Evolutionary conservation across 306 rosid genomes (phyloP), one percentile per base, ranked within the genome.

Genomic region (Citrullus mucosospermus): DNA sequence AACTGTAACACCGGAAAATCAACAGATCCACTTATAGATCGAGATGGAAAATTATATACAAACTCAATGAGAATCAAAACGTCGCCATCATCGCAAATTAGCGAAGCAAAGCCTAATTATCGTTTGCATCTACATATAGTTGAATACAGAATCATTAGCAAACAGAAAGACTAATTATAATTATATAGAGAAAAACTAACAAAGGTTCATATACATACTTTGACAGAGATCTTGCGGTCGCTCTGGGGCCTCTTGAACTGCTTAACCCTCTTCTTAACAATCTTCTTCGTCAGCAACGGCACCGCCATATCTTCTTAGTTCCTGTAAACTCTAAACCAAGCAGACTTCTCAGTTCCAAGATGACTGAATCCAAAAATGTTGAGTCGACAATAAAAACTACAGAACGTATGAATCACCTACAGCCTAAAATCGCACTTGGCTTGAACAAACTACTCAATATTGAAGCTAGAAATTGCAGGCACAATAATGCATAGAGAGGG

Each of bases 201-300:
- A 48, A 48, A 25, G 8, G 57, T 44, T 7, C 13, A 22, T 8
- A 9, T 25, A 20, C 75, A 81, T 87, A 92, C 97, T 93, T 92
- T 88, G 0, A 92, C 97, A 18, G 83, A 89, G 82, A 92, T 90
- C 83, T 87, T 92, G 84, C 96, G 91, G 81, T 90, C 97, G 6
- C 97, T 68, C 78, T 92, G 97, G 17, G 96, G 92, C 60, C 98
- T 85, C 79, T 85, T 94, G 80, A 94, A 94, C 58, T 76, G 66
- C 86, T 94, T 94, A 77, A 90, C 91, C 81, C 97, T 58, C 92
- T 94, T 92, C 93, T 92, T 94, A 15, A 88, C 86, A 66, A 92
- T 85, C 83, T 83, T 82, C 88, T 92, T 92, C 22, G 89, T 60
- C 55, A 92, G 83, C 80, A 92, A 77, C 32, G 96, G 97, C 8